Evolutionary conservation across 805 yeast genomes (phyloP), one percentile per base, ranked within the genome.

Genomic region (Zygotorulaspora florentina): DNA sequence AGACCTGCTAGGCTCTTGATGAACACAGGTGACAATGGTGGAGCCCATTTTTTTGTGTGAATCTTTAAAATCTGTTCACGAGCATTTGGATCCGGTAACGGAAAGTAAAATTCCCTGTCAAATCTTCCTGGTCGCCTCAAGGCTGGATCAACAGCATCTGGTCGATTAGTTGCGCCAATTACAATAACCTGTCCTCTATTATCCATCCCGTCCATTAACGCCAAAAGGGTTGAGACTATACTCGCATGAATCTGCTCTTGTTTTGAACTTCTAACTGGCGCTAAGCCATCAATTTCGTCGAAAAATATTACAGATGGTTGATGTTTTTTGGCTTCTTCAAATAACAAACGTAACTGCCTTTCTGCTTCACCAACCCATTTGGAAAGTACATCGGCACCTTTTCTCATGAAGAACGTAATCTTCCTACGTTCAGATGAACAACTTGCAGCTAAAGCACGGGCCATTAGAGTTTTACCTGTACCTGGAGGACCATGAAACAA

Each of bases 291-390:
- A 50, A 93, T 91, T 71, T 93, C 99, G 70, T 93, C 99, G 61
- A 93, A 93, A 65, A 93, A 93, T 12, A 93, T 93, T 46, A 93
- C 91, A 7, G 95, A 80, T 2, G 99, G 99, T 67, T 93, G 99
- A 56, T 89, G 90, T 53, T 87, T 88, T 57, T 85, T 85, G 1
- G 99, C 99, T 66, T 93, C 98, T 68, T 93, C 98, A 64, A 93
- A 93, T 46, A 93, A 69, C 35, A 91, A 70, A 48, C 99, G 72
- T 50, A 93, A 71, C 64, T 93, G 98, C 54, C 99, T 76, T 67
- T 93, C 99, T 5, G 98, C 98, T 66, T 93, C 99, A 58, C 99
- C 99, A 3, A 93, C 98, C 99, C 99, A 93, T 69, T 93, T 93
- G 37, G 96, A 87, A 56, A 93, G 71, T 61, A 95, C 86, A 65